A percentile compares a stretch with the other conserved stretches of the same genome.
Conservation (phyloP, 371 early-diverging fungal genomes). For the Dichotomocladium elegans region DNA sequence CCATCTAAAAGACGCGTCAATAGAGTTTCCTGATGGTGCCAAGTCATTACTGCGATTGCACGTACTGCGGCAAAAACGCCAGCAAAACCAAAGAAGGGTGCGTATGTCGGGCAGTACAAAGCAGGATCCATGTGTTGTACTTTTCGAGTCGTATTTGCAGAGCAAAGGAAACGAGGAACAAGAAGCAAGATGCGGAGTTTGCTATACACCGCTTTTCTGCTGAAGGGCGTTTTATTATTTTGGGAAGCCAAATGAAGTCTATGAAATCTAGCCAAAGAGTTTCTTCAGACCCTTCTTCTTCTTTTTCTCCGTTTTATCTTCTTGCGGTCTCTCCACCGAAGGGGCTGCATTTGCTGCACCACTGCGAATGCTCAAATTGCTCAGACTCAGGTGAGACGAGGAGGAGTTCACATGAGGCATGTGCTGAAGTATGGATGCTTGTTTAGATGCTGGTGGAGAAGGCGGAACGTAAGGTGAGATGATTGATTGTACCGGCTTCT, state of each 20-base stretch:
- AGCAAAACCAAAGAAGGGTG: conserved; percentile 48
- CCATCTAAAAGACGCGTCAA: conserved; percentile 41
- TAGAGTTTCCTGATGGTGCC: not conserved
- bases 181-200: too few relatives aligned
- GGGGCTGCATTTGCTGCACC: conserved; percentile 2
- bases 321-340: conserved; percentile 2
- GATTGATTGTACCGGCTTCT: conserved; percentile 15
- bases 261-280: conserved; percentile 24
- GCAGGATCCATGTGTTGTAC: conserved; percentile 39
- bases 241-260: too few relatives aligned
- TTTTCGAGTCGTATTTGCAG: too few relatives aligned
- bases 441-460: conserved; percentile 14
- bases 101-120: conserved; percentile 44
- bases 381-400: conserved; percentile 23
- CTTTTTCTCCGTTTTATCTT: conserved; percentile 34
- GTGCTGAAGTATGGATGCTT: conserved; percentile 12
- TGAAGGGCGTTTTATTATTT: too few relatives aligned
- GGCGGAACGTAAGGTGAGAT: conserved; percentile 43
- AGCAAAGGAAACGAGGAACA: too few relatives aligned
- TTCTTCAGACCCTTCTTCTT: conserved; percentile 42
- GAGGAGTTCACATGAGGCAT: conserved; percentile 22
- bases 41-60: not conserved
- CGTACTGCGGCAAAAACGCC: conserved; percentile 47
- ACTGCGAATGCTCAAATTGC: conserved; percentile 18
- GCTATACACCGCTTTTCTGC: too few relatives aligned